Evolutionary conservation across 1,139 yeast species (phyloP).

Genomic region (Lodderomyces metapsilosis): DNA sequence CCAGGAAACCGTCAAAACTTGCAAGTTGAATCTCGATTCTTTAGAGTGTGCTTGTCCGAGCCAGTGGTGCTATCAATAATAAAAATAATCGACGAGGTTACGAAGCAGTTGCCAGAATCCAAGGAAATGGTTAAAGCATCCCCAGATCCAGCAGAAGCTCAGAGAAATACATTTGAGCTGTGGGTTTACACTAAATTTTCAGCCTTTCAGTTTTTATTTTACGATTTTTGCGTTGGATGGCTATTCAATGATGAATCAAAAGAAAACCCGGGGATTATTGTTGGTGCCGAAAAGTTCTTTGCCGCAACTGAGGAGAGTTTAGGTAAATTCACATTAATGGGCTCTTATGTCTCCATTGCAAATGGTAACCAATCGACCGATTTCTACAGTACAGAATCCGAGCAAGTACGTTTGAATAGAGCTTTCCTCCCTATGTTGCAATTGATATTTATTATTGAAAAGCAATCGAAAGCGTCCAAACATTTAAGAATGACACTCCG

Average conservation of each 20-base stretch:
- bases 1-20: constrained; percentile 35
- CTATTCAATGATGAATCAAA: constrained; percentile 48
- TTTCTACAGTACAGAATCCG: constrained; percentile 50
- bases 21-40: constrained; percentile 58
- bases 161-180: constrained; percentile 39
- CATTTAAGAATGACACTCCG: constrained; percentile 45
- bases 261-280: constrained; percentile 63
- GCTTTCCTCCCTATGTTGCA: constrained; percentile 71
- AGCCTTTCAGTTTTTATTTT: constrained; percentile 59
- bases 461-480: constrained; percentile 24
- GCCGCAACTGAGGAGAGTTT: constrained; percentile 59
- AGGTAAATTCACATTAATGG: constrained; percentile 65
- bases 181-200: constrained; percentile 50
- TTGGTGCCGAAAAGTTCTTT: constrained; percentile 72
- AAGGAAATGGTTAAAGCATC: not conserved
- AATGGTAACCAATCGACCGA: constrained; percentile 54
- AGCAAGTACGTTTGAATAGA: constrained; percentile 50
- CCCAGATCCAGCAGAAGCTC: constrained; percentile 2
- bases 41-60: constrained; percentile 58
- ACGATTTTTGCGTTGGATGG: constrained; percentile 77
- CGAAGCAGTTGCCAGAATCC: constrained; percentile 6
- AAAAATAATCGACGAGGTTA: constrained; percentile 18
- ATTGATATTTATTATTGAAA: constrained; percentile 48
- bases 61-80: constrained; percentile 43
- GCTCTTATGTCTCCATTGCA: constrained; percentile 65